Evolutionary conservation across 805 yeast genomes (phyloP).

Genomic region (Yamadazyma phyllophila): DNA sequence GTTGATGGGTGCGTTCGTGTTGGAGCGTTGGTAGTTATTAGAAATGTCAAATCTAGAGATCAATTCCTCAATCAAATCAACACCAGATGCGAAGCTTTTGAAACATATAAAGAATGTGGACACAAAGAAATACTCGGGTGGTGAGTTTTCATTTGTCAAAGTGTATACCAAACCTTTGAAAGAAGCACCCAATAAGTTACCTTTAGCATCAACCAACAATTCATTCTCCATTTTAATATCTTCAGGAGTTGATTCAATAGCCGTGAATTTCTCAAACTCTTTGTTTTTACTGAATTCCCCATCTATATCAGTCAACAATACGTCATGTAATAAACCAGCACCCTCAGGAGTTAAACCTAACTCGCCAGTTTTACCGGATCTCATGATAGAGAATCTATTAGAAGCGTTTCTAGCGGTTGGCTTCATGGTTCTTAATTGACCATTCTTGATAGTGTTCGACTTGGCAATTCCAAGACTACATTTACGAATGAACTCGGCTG

Average conservation of each 20-base stretch:
- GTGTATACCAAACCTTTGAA: slow-evolving; percentile 65
- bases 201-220: slow-evolving; percentile 49
- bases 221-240: slow-evolving; percentile 35
- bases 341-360: slow-evolving; percentile 49
- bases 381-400: slow-evolving; percentile 49
- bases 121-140: slow-evolving; percentile 65
- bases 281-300: slow-evolving; percentile 32
- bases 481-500: slow-evolving; percentile 56
- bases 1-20: slow-evolving; percentile 18
- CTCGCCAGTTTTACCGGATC: slow-evolving; percentile 50
- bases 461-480: slow-evolving; percentile 63
- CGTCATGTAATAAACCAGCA: slow-evolving; percentile 41
- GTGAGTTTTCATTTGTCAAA: slow-evolving; percentile 61
- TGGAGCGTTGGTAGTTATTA: slow-evolving; percentile 21
- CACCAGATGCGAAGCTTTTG: slow-evolving; percentile 65
- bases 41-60: slow-evolving; percentile 62
- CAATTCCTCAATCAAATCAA: slow-evolving; percentile 65
- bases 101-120: slow-evolving; percentile 78
- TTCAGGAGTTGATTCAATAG: slow-evolving; percentile 9
- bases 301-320: slow-evolving; percentile 25
- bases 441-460: slow-evolving; percentile 25
- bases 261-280: slow-evolving; percentile 36
- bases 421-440: slow-evolving; percentile 19
- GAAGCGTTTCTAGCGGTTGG: slow-evolving; percentile 19
- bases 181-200: slow-evolving; percentile 64